Conservation (phyloP, 805 yeast species). For the Teunomyces stri region DNA sequence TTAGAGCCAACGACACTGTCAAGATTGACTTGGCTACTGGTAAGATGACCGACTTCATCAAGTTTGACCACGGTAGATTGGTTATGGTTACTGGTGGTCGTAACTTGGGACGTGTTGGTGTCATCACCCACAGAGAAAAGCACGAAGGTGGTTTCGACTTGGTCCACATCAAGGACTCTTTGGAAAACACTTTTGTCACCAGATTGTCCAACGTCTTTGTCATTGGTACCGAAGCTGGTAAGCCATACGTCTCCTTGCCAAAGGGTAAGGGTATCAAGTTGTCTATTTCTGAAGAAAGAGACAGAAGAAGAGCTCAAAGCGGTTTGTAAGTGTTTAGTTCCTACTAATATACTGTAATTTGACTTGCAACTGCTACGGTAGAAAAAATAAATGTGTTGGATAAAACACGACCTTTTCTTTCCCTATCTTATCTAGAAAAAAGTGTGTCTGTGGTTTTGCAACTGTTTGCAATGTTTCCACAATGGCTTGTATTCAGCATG, state of each 20-base stretch:
- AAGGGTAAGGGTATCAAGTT: slow-evolving; percentile 46
- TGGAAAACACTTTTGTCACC: no score
- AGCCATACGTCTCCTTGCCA: slow-evolving; percentile 39
- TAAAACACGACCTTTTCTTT: neutral
- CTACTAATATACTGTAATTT: neutral
- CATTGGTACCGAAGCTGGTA: no score
- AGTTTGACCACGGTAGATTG: no score
- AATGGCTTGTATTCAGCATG: neutral
- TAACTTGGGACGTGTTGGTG: no score
- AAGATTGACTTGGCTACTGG: no score
- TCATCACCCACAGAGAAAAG: no score
- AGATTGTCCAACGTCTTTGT: no score
- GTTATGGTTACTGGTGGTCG: no score
- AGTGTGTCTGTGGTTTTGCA: neutral
- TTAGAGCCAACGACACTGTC: no score
- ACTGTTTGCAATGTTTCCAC: neutral
- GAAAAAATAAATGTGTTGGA: neutral
- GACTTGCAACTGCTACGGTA: neutral
- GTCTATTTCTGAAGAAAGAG: slow-evolving; percentile 43
- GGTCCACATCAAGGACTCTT: no score
- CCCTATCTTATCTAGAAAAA: neutral
- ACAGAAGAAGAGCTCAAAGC: slow-evolving; percentile 44
- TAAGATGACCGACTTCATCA: no score
- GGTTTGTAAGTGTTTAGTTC: slow-evolving; percentile 25
- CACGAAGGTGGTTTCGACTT: no score